Conservation (phyloP, 176 grass and related monocot species). For the Triticum monococcum region DNA sequence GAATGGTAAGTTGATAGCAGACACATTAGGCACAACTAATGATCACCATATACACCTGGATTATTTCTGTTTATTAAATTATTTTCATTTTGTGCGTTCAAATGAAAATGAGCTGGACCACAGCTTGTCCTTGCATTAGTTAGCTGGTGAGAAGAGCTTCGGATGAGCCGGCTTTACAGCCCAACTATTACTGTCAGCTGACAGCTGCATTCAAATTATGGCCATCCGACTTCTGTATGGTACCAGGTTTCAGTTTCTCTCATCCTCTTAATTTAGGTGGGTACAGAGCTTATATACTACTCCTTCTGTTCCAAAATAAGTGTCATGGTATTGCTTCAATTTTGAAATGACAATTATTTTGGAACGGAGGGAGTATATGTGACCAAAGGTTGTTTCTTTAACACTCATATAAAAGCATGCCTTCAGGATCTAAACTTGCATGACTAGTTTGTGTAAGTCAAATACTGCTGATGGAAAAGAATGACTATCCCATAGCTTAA, state of each 20-base stretch:
- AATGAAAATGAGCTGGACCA: constrained; percentile 18
- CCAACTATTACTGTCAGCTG: constrained; percentile 9
- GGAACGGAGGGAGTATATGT: background rate
- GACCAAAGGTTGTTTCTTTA: background rate
- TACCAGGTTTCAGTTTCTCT: constrained; percentile 13
- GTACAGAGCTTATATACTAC: background rate
- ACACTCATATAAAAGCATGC: background rate
- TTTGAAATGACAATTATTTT: too few species aligned
- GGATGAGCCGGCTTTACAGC: constrained; percentile 4
- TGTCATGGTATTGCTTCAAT: too few species aligned
- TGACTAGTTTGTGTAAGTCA: background rate
- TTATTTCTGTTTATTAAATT: background rate
- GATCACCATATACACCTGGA: background rate
- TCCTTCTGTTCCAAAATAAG: too few species aligned
- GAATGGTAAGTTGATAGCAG: background rate
- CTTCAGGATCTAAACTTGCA: background rate
- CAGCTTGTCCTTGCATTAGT: background rate
- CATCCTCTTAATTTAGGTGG: background rate
- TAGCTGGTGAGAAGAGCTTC: background rate
- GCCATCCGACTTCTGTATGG: background rate
- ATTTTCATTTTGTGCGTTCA: background rate
- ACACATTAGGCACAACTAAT: background rate
- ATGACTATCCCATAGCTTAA: background rate
- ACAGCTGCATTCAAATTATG: background rate
- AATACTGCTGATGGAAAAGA: constrained; percentile 12